Evolutionary conservation across 148 eudicot species (phyloP), one percentile per base, ranked within the genome.

Genomic region (Cornus suecica): DNA sequence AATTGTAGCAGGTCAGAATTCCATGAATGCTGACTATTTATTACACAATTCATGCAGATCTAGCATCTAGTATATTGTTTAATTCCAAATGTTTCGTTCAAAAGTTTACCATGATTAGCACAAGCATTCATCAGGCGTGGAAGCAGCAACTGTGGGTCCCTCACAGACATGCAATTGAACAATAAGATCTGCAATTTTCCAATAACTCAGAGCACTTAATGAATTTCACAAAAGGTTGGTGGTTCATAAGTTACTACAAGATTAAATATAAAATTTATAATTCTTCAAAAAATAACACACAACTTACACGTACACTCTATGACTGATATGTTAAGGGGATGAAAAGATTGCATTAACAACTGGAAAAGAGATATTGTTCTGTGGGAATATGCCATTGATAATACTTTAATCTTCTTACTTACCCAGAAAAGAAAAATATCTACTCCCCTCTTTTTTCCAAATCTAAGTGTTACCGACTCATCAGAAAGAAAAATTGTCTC

Each of bases 161-260:
- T 85, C 70, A 96, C 97, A 45, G 99, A 87, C 99, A 96, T 96
- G 77, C 99, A 96, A 81, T 96, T 96, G 89, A 96, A 96, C 82
- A 96, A 81, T 84, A 96, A 82, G 76, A 96, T 91, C 98, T 96
- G 98, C 91, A 81, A 58, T 66, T 14, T 70, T 73, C 69, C 77
- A 86, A 80, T 45, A 65, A 60, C 20, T 66, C 58, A 62, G 24
- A 69, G 45, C 65, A 79, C 70, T 56, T 52, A 34, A 61, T 11
- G 54, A 48, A 48, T 48, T 48, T 48, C 54, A 48, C 15, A 11
- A 48, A 13, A 48, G 54, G 15, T 48, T 11, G 54, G 54, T 48
- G 54, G 8, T 48, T 48, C 54, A 48, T 48, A 13, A 48, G 54
- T 16, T 16, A 48, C 54, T 48, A 48, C 54, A 48, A 48, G 15